These are phyloP conservation scores for Trichoderma sp. DNA, from an alignment of 2,329 filamentous ascomycete genomes.

Conservation along the genomic window DNA sequence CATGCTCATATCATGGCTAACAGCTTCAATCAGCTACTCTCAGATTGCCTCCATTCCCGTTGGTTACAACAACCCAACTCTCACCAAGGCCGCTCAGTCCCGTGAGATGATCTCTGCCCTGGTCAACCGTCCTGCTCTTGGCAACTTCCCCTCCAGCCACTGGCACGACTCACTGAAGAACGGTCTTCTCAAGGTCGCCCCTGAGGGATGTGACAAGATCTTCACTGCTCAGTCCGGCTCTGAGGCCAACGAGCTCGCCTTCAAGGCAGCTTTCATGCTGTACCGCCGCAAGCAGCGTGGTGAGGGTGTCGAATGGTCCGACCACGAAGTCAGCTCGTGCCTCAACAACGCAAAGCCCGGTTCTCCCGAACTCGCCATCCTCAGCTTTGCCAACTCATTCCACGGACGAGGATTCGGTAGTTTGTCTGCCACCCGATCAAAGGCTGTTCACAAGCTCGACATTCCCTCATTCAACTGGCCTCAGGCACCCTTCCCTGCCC, in stretches of 20 bases:
- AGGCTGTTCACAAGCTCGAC: slow-evolving; percentile 82
- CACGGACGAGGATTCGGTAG: slow-evolving; percentile 79
- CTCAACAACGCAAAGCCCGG: slow-evolving; percentile 74
- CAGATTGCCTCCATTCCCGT: slow-evolving; percentile 84
- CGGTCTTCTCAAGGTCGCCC: slow-evolving; percentile 69
- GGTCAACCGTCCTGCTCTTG: slow-evolving; percentile 76
- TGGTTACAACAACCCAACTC: slow-evolving; percentile 74
- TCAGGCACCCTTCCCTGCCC: slow-evolving; percentile 72
- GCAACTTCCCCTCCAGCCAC: slow-evolving; percentile 75
- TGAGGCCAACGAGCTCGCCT: slow-evolving; percentile 81
- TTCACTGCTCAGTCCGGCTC: slow-evolving; percentile 79
- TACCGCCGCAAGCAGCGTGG: slow-evolving; percentile 70
- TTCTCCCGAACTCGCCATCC: slow-evolving; percentile 70
- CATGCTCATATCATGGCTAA: background rate
- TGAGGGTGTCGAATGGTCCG: slow-evolving; percentile 65
- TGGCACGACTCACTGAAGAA: slow-evolving; percentile 71
- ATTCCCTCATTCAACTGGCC: slow-evolving; percentile 89
- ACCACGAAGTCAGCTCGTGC: slow-evolving; percentile 63
- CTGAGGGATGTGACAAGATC: slow-evolving; percentile 73
- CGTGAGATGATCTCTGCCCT: slow-evolving; percentile 71
- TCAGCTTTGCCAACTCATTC: slow-evolving; percentile 76
- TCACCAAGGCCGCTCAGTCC: slow-evolving; percentile 63
- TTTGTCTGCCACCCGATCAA: slow-evolving; percentile 75
- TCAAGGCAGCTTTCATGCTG: slow-evolving; percentile 86
- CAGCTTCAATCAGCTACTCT: slow-evolving; percentile 54